Conservation (phyloP, 192 early-diverging fungal species). For the Funneliformis mosseae region DNA sequence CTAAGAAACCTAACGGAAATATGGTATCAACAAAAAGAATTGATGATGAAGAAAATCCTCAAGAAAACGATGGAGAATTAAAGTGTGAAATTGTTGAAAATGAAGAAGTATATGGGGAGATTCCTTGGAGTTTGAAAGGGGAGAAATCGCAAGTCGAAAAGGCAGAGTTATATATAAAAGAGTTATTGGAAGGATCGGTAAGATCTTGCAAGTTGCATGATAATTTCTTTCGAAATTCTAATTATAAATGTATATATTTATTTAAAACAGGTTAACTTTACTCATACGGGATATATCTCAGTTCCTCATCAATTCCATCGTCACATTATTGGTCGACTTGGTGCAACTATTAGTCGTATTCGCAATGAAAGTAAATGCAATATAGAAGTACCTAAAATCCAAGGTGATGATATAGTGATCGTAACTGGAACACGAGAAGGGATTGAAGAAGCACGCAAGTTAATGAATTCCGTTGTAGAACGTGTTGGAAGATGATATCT, state of each 20-base stretch:
- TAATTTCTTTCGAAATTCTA: background rate
- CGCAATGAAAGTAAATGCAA: conserved; percentile 65
- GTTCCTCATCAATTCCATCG: conserved; percentile 57
- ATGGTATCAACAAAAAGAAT: conserved; percentile 38
- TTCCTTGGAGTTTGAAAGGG: conserved; percentile 59
- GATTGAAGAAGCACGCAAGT: conserved; percentile 46
- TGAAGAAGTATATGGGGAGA: conserved; percentile 30
- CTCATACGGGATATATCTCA: conserved; percentile 48
- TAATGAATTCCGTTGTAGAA: conserved; percentile 52
- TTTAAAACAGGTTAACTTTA: conserved; percentile 21
- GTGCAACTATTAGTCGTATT: conserved; percentile 70
- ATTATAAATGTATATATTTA: background rate
- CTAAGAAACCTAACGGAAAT: conserved; percentile 25
- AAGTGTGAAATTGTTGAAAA: conserved; percentile 43
- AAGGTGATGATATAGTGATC: conserved; percentile 37
- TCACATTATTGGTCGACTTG: conserved; percentile 76
- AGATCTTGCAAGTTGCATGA: background rate
- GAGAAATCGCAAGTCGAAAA: conserved; percentile 51
- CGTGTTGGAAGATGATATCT: conserved; percentile 22
- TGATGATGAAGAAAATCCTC: conserved; percentile 47
- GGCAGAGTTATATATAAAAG: conserved; percentile 41
- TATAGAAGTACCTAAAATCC: conserved; percentile 60
- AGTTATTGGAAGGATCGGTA: conserved; percentile 36
- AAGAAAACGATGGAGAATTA: conserved; percentile 20
- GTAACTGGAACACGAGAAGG: conserved; percentile 56